Evolutionary conservation across 352 stramenopile genomes (phyloP), one percentile per base, ranked within the genome.

Genomic region (Globisporangium perplexum): DNA sequence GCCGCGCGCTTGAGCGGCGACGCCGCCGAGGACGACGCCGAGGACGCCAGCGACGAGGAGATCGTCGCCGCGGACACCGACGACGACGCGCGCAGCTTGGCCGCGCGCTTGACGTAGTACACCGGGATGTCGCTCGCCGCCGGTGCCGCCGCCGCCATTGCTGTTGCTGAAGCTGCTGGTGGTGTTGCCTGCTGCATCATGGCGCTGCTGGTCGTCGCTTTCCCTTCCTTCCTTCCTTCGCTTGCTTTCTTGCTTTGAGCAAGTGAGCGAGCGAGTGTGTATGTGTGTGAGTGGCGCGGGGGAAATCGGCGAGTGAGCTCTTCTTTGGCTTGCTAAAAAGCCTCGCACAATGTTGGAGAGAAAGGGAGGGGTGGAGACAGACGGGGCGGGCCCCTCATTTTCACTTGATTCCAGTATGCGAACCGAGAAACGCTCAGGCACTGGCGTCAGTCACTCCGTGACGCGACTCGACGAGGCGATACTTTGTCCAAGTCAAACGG

Each of bases 1-100:
- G 26, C 24, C 10, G 39, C 39, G 42, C 14, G 35, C 30, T 61
- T 55, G 23, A 50, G 47, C 54, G 47, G 35, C 20, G 53, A 46
- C n/a, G 26, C 26, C 26, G 26, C 26, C 26, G 53, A 20, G 1
- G 23, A 23, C 17, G 26, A n/a, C 18, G 4, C 28, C 12, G 54
- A 45, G 12, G 53, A 52, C 11, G 20, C 15, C 2, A 39, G 38
- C 18, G 50, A 56, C 44, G 44, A 22, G 23, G 23, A 20, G 44
- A 41, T 11, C 28, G 47, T 28, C 22, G 33, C 35, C 31, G 49
- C 49, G 8, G 38, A 46, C 18, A 15, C 35, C 38, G 14, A 44
- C 24, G 14, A 44, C 12, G 46, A 35, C 24, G 36, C n/a, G 18
- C 39, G 39, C 17, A n/a, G 14, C 39, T 45, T 45, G 39, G 17